Percentiles rank a stretch among this genome's conserved stretches.
phyloP scores from a whole-genome alignment of 352 stramenopile genomes.

The Globisporangium mamillatum region DNA sequence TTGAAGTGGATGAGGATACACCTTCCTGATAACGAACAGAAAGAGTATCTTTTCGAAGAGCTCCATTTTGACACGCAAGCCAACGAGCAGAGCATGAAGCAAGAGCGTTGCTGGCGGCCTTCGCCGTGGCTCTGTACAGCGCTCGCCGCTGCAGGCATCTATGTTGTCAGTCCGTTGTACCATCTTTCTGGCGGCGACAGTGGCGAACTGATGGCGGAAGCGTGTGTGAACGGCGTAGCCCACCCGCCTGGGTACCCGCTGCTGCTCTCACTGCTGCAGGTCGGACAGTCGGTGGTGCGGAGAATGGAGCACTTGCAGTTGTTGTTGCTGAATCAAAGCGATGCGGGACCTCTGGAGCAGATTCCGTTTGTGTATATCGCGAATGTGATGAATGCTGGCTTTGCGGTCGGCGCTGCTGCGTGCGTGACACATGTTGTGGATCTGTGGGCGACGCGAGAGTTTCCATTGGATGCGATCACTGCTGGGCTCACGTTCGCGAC shows the following conservation, averaged over 20 bases:
- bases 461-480: slow-evolving; percentile 26
- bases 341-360: neutral
- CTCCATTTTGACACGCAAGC: slow-evolving; percentile 2
- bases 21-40: slow-evolving; percentile 1
- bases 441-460: slow-evolving; percentile 19
- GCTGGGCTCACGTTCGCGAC: slow-evolving; percentile 65
- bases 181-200: slow-evolving; percentile 79
- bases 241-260: slow-evolving; percentile 93
- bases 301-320: neutral
- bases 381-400: slow-evolving; percentile 34
- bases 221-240: slow-evolving; percentile 85
- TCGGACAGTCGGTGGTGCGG: slow-evolving; percentile 13
- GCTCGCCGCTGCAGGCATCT: slow-evolving; percentile 20
- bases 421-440: slow-evolving; percentile 38
- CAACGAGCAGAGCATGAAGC: neutral
- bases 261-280: slow-evolving; percentile 68
- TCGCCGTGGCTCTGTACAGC: slow-evolving; percentile 29
- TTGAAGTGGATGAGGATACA: neutral
- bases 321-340: neutral
- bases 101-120: neutral
- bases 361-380: slow-evolving; percentile 30
- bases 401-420: slow-evolving; percentile 31
- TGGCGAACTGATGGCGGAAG: slow-evolving; percentile 90
- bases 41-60: slow-evolving; percentile 13
- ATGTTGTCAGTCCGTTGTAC: slow-evolving; percentile 19